Base-by-base conservation (phyloP, 2,329 filamentous ascomycete species). In the Pyrenophora tritici-repentis region DNA sequence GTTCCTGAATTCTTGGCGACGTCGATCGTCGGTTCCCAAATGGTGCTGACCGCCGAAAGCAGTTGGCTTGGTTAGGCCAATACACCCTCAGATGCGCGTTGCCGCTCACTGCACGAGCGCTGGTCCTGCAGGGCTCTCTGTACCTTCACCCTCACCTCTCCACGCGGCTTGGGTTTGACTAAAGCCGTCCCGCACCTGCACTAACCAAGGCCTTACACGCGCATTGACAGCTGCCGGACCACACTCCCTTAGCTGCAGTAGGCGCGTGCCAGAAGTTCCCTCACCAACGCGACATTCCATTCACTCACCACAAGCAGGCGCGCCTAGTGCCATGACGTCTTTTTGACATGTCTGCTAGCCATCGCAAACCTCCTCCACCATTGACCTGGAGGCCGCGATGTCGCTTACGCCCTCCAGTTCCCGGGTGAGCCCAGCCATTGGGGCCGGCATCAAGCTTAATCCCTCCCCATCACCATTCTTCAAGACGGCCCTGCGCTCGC, bases 401-500 rank as follows among this genome's bases (percentile, higher is more conserved):
- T 70, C 70, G 62, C 67, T 73, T 66, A 74, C 73, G 58, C 72
- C 73, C 47, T 66, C 65, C 57, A 66, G 71, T 60, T 53, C 73
- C 68, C 64, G 74, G 68, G 73, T 73, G 65, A 73, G 71, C 53
- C 67, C 71, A 12, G 62, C 70, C 16, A 70, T 75, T 50, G 69
- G 66, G 9, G 55, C 61, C 10, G 67, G 69, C 56, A 66, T 78
- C 63, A 73, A 72, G 54, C 67, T 75, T 50, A 91, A 90, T 50
- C 89, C 91, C 48, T 87, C 89, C 53, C 59, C 65, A 17, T 91
- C 90, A 50, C 89, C 90, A 53, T 78, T 75, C 56, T 42, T 52
- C 53, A 86, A 83, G 66, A 80, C 81, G 51, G 83, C 86, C 33
- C 81, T 83, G 14, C 83, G 87, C 68, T 88, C 89, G 42, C 85